These are phyloP conservation scores for Schizonepeta tenuifolia DNA, from an alignment of 257 asterid species.

Conservation along the genomic window DNA sequence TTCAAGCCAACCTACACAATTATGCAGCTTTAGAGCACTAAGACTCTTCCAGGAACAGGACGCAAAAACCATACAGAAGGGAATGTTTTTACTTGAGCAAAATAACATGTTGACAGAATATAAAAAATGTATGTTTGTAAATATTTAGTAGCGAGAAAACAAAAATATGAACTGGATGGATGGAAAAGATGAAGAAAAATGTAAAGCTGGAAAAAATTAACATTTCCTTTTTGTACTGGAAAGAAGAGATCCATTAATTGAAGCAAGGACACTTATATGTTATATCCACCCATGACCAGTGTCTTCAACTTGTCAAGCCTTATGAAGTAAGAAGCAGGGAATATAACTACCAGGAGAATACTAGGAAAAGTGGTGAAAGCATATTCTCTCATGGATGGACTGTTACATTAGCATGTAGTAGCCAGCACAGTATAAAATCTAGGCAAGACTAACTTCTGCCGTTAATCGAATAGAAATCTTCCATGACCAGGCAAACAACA, in stretches of 20 bases:
- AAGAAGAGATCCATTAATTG: conserved; percentile 22
- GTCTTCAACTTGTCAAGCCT: conserved; percentile 18
- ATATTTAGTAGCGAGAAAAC: conserved; percentile 8
- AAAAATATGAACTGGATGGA: neutral
- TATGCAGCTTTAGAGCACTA: conserved; percentile 26
- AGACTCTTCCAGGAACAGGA: conserved; percentile 25
- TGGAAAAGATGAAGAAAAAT: neutral
- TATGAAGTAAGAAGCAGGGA: conserved; percentile 23
- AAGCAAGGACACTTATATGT: neutral
- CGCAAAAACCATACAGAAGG: conserved; percentile 14
- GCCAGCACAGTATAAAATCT: conserved; percentile 1
- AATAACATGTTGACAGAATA: conserved; percentile 16
- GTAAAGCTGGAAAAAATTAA: neutral
- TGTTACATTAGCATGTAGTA: conserved; percentile 1
- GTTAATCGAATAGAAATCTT: neutral
- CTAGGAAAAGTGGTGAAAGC: neutral
- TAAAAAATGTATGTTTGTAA: neutral
- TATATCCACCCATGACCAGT: conserved; percentile 4
- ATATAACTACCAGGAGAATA: neutral
- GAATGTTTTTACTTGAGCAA: conserved; percentile 6
- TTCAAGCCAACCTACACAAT: conserved; percentile 87
- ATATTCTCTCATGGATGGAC: neutral
- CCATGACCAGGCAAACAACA: neutral
- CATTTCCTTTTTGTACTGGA: conserved; percentile 9
- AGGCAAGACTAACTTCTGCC: conserved; percentile 14